phyloP scores from a whole-genome alignment of 1,139 yeast species.

The Scheffersomyces parashehatae region DNA sequence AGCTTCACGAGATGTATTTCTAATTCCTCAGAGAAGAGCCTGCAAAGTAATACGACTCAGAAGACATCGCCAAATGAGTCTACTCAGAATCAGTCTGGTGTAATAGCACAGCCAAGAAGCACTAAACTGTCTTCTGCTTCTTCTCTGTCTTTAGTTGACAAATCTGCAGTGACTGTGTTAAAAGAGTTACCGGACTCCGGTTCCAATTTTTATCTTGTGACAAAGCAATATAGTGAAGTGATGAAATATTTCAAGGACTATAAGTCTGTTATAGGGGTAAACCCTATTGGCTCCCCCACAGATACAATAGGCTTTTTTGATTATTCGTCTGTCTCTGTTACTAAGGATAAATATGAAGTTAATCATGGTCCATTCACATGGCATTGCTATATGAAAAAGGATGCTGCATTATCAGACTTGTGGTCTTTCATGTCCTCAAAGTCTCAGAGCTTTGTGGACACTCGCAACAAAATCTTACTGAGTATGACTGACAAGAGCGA shows the following conservation, averaged over 20 bases:
- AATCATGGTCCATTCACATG: constrained; percentile 54
- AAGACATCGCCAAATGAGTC: no score
- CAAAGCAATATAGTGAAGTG: neutral
- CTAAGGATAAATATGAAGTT: constrained; percentile 30
- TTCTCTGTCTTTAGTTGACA: no score
- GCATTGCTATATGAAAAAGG: constrained; percentile 49
- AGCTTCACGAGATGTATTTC: no score
- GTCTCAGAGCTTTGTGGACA: neutral
- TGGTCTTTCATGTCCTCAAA: constrained; percentile 28
- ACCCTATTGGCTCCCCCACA: constrained; percentile 4
- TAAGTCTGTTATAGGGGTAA: constrained; percentile 6
- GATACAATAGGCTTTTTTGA: neutral
- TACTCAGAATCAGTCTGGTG: no score
- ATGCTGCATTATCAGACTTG: constrained; percentile 39
- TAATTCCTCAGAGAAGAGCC: no score
- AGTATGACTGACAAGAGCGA: constrained; percentile 15
- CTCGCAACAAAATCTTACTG: neutral
- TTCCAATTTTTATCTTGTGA: neutral
- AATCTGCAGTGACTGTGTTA: no score
- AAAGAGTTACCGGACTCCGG: no score
- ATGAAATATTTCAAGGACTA: constrained; percentile 1
- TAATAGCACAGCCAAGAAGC: no score
- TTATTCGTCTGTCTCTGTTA: constrained; percentile 5
- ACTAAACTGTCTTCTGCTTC: no score
- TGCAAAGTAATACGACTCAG: no score